Percentiles rank a stretch among this genome's conserved stretches.
These are phyloP conservation scores for Vitis riparia DNA, from an alignment of 164 flowering plant genomes.

Conservation along the genomic window DNA sequence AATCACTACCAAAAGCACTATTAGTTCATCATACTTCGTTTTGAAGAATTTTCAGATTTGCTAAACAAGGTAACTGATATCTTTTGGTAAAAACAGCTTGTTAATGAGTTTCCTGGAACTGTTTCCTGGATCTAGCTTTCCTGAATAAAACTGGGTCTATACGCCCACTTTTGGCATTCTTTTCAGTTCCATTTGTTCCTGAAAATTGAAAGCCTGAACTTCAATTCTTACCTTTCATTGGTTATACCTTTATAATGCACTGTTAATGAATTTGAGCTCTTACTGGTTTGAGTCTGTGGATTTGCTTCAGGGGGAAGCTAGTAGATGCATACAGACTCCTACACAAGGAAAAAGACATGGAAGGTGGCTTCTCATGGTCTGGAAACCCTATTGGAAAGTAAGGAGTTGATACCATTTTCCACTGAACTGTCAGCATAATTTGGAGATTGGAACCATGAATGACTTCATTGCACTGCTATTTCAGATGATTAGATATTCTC, in stretches of 20 bases:
- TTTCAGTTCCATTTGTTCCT: not conserved
- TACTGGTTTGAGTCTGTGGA: constrained; percentile 1
- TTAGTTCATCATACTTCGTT: too few relatives aligned
- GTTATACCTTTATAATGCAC: too few relatives aligned
- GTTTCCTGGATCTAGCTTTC: constrained; percentile 1
- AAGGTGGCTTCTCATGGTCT: constrained; percentile 93
- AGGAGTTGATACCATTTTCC: constrained; percentile 16
- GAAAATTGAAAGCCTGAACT: not conserved
- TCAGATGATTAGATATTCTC: not conserved
- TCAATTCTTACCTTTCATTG: not conserved
- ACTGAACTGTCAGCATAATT: not conserved
- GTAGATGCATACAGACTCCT: constrained; percentile 86
- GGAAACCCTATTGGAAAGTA: constrained; percentile 96
- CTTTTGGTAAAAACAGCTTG: not conserved
- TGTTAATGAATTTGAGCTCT: not conserved
- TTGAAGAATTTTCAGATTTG: too few relatives aligned
- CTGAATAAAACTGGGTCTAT: not conserved
- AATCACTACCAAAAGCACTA: too few relatives aligned
- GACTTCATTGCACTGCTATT: not conserved
- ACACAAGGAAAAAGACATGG: constrained; percentile 82
- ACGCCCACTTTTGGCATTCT: not conserved
- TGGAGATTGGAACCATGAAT: not conserved
- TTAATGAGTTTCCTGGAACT: not conserved
- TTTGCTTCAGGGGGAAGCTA: constrained; percentile 73
- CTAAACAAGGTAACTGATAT: not conserved